Base-by-base conservation (phyloP, 139 green algal species). In the Desmodesmus armatus region DNA sequence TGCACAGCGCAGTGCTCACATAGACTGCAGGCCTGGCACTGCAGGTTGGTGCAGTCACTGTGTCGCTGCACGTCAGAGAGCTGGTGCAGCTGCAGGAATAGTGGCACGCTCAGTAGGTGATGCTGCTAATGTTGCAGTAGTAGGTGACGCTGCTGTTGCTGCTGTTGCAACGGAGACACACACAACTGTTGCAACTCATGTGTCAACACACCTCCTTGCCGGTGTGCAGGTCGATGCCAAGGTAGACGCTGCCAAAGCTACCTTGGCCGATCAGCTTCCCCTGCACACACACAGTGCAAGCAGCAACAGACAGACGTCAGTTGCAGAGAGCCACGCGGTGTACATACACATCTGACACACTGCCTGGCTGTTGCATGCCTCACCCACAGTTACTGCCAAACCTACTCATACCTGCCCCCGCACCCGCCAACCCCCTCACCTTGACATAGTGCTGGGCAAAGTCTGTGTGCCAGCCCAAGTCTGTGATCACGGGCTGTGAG, bases 181-280 rank as follows among this genome's bases (percentile, higher is more conserved):
- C 33, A 47, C 17, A 49, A 2, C 35, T 44, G 66, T 35, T 74
- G 66, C 35, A 53, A 23, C n/a, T n/a, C n/a, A n/a, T n/a, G n/a
- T n/a, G n/a, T n/a, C 27, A 40, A 25, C 80, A 27, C 80, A 86
- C 80, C 82, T 87, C 72, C 58, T 87, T 53, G 40, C 82, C 86
- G 11, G 58, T 90, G 29, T 87, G 74, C 17, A 87, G 80, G 53
- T 85, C 76, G 37, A 90, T 85, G 23, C 81, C 86, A 6, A 87
- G 58, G 67, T 88, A 81, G 23, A 91, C 87, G 17, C 44, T 80
- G 35, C 90, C 90, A 81, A 93, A 93, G 76, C 60, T 86, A 35
- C 90, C 90, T n/a, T 76, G 55, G 21, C 90, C 90, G 17, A 93
- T 76, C 3, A 89, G 47, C 67, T 89, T 91, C 6, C 88, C 88